Percentiles rank a stretch among this genome's conserved stretches.
Evolutionary conservation across 805 yeast species (phyloP).

Genomic region (Pichia deserticola): DNA sequence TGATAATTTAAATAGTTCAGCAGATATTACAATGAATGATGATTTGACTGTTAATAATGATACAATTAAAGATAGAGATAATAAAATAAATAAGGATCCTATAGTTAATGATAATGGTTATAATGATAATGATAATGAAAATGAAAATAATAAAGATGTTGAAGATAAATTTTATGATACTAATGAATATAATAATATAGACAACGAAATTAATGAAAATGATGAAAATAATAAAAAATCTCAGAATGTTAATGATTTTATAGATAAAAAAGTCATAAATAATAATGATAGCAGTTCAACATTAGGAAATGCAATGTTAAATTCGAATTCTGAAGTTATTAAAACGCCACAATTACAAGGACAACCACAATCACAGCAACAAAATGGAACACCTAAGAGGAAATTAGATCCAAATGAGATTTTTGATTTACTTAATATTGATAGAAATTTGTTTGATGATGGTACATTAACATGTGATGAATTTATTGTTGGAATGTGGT

Average conservation of each 20-base stretch:
- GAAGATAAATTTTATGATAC: background rate
- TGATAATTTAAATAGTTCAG: background rate
- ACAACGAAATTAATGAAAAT: too few species aligned
- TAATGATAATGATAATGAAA: background rate
- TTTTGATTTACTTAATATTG: slow-evolving; percentile 9
- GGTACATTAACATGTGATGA: slow-evolving; percentile 75
- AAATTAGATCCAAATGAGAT: background rate
- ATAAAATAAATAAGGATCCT: background rate
- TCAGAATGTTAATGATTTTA: background rate
- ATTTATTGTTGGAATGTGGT: slow-evolving; percentile 96
- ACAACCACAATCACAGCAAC: too few species aligned
- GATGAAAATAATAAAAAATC: background rate
- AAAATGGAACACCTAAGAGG: background rate
- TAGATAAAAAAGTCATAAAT: background rate
- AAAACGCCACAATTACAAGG: too few species aligned
- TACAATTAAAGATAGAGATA: background rate
- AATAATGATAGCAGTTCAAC: too few species aligned
- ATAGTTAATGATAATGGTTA: too few species aligned
- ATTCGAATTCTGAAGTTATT: too few species aligned
- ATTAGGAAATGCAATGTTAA: too few species aligned
- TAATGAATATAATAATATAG: background rate
- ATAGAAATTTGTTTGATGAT: slow-evolving; percentile 56
- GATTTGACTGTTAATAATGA: background rate
- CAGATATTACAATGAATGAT: too few species aligned
- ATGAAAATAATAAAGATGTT: background rate